A percentile compares a stretch with the other conserved stretches of the same genome.
Conservation (phyloP, 2,329 filamentous ascomycete species). For the Fusarium longipes region DNA sequence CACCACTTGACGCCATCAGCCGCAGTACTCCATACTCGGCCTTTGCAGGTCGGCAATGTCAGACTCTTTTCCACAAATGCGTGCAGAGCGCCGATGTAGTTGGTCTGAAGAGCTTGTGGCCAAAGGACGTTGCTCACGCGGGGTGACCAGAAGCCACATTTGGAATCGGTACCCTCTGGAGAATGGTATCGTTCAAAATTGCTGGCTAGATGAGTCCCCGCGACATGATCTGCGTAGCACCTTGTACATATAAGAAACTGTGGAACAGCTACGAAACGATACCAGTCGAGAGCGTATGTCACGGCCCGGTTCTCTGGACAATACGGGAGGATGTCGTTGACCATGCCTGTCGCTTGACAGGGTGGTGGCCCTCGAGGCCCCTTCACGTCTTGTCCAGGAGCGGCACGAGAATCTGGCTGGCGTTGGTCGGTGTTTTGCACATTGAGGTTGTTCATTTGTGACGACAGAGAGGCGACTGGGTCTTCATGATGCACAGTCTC, state of each 20-base stretch:
- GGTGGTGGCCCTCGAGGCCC: constrained; percentile 20
- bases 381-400: background rate
- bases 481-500: constrained; percentile 1
- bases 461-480: constrained; percentile 14
- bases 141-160: constrained; percentile 47
- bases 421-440: background rate
- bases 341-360: constrained; percentile 38
- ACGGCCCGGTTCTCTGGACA: constrained; percentile 48
- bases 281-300: constrained; percentile 50
- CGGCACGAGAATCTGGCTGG: accelerated
- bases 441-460: constrained; percentile 34
- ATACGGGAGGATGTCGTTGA: constrained; percentile 40
- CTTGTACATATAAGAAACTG: constrained; percentile 54
- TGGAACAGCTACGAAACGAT: constrained; percentile 44
- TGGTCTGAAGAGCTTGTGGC: constrained; percentile 46
- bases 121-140: constrained; percentile 52
- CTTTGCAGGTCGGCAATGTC: constrained; percentile 48
- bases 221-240: constrained; percentile 55
- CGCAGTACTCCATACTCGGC: constrained; percentile 25
- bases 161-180: constrained; percentile 47
- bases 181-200: constrained; percentile 47
- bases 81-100: constrained; percentile 42
- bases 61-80: constrained; percentile 47
- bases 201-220: constrained; percentile 44
- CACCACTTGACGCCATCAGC: constrained; percentile 50